phyloP scores from a whole-genome alignment of 441 rosid species.

The Corymbia citriodora region DNA sequence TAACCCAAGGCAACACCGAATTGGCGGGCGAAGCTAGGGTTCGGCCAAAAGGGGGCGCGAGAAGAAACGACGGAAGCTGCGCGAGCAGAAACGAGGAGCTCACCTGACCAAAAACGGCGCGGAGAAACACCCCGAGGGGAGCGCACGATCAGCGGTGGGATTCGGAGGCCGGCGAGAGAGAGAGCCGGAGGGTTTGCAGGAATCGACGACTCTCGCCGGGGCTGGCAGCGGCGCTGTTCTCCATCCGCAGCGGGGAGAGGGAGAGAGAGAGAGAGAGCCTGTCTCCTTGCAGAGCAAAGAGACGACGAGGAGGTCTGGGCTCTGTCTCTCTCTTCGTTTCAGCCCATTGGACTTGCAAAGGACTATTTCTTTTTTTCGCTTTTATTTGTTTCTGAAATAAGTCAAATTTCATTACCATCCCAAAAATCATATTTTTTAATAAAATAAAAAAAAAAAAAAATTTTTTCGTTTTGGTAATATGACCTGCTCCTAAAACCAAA shows the following conservation, averaged over 20 bases:
- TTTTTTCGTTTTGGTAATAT: not conserved
- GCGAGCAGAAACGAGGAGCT: not conserved
- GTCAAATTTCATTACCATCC: not conserved
- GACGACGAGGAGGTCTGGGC: not conserved
- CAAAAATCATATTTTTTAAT: not conserved
- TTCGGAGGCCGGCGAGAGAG: not conserved
- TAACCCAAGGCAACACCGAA: not conserved
- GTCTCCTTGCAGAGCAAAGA: not conserved
- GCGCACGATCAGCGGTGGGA: not conserved
- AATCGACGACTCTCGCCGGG: not conserved
- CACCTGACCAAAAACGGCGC: not conserved
- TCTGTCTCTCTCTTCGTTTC: not conserved
- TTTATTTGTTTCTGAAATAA: not conserved
- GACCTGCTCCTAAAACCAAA: not conserved
- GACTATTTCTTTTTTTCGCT: not conserved
- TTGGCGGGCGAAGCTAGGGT: not conserved
- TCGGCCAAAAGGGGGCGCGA: not conserved
- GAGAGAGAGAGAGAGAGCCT: not conserved
- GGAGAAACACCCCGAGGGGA: not conserved
- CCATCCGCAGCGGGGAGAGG: not conserved
- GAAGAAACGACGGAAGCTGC: not conserved
- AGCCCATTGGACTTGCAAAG: not conserved
- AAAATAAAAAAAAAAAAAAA: too few species aligned
- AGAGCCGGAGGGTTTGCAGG: not conserved
- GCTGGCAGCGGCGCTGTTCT: not conserved